phyloP scores from a whole-genome alignment of 176 grass and related monocot species.

The Olyra latifolia region DNA sequence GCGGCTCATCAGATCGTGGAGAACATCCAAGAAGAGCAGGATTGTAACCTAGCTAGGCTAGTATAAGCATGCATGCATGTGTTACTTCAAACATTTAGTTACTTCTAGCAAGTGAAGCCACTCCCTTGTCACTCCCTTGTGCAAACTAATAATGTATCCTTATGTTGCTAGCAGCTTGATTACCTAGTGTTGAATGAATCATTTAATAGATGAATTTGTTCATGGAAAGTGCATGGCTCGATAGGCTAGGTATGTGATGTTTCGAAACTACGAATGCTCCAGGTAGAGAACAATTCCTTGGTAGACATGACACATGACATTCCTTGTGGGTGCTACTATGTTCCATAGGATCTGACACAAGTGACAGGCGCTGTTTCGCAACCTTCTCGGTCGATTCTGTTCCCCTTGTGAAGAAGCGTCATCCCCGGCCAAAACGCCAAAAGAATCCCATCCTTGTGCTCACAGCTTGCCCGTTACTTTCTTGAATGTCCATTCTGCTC shows the following conservation, averaged over 20 bases:
- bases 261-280: neutral
- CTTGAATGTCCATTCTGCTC: neutral
- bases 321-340: conserved; percentile 45
- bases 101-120: conserved; percentile 22
- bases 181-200: neutral
- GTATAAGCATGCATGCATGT: neutral
- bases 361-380: conserved; percentile 27
- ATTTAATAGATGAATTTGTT: conserved; percentile 3
- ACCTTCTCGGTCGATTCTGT: conserved; percentile 27
- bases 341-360: conserved; percentile 33
- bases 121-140: conserved; percentile 23
- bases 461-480: neutral
- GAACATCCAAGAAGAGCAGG: conserved; percentile 58
- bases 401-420: conserved; percentile 49
- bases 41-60: conserved; percentile 36
- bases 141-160: conserved; percentile 42
- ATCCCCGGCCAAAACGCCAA: conserved; percentile 27
- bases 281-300: conserved; percentile 27
- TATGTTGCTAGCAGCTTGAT: neutral
- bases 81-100: neutral
- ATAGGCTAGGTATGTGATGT: neutral
- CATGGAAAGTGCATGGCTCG: neutral
- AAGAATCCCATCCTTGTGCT: conserved; percentile 22
- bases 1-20: conserved; percentile 65
- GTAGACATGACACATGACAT: conserved; percentile 33